Percentiles rank a stretch among this genome's conserved stretches.
These are phyloP conservation scores for Termitomyces sp. DNA, from an alignment of 768 basidiomycete species.

Conservation along the genomic window DNA sequence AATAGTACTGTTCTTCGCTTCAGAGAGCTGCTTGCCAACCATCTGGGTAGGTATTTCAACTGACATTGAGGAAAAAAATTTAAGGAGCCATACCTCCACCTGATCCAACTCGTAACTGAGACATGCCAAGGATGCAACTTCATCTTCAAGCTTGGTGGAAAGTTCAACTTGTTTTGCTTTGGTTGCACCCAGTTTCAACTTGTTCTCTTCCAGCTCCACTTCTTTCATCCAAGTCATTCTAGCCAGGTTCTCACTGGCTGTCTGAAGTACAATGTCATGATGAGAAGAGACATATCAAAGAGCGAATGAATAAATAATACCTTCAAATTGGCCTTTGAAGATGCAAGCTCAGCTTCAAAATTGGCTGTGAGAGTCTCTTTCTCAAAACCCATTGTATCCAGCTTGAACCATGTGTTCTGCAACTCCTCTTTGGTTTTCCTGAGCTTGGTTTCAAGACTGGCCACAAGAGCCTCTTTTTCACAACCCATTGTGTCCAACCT, in stretches of 20 bases:
- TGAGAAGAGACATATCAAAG: neutral
- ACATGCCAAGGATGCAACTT: neutral
- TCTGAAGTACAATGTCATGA: neutral
- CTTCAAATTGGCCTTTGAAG: too few species aligned
- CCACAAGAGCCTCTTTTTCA: too few species aligned
- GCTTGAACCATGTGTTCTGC: neutral
- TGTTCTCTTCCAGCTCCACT: neutral
- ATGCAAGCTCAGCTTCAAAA: too few species aligned
- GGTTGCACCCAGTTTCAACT: neutral
- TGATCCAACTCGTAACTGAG: neutral
- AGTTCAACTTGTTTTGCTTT: neutral
- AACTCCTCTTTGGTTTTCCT: neutral
- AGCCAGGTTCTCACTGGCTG: neutral
- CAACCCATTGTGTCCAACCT: too few species aligned
- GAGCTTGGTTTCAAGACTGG: too few species aligned
- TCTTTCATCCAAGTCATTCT: neutral
- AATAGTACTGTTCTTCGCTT: neutral
- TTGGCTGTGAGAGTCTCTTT: neutral
- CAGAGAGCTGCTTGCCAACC: neutral
- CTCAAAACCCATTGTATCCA: neutral
- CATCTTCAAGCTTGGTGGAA: neutral
- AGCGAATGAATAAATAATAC: neutral
- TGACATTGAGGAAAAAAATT: neutral
- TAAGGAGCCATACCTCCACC: neutral
- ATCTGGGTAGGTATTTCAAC: neutral